Conservation (phyloP, 345 rosid genomes). For the Aquilaria sinensis region DNA sequence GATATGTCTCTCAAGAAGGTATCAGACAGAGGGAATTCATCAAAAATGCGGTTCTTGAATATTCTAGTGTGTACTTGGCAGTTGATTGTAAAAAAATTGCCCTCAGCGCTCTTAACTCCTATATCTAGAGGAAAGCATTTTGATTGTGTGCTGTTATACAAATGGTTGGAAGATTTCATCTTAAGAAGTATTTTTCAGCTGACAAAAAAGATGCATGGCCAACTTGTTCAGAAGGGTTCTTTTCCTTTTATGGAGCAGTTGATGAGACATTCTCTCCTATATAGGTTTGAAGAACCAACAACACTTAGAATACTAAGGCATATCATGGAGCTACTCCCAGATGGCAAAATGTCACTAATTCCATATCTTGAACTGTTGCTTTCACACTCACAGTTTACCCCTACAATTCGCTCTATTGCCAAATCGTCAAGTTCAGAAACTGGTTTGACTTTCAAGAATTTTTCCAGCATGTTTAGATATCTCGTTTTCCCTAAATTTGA, state of each 20-base stretch:
- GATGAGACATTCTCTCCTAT: constrained; percentile 56
- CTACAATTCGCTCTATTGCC: constrained; percentile 40
- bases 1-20: constrained; percentile 21
- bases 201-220: constrained; percentile 36
- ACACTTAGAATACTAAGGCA: constrained; percentile 49
- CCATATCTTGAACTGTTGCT: constrained; percentile 63
- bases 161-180: constrained; percentile 58
- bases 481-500: constrained; percentile 28
- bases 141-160: constrained; percentile 38
- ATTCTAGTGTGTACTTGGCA: constrained; percentile 61
- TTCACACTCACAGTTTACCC: constrained; percentile 77
- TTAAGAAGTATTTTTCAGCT: constrained; percentile 55
- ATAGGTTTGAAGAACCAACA: constrained; percentile 66
- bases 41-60: constrained; percentile 42
- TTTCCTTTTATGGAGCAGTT: constrained; percentile 69
- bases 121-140: constrained; percentile 22
- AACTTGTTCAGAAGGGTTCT: constrained; percentile 44
- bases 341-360: constrained; percentile 44
- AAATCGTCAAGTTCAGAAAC: constrained; percentile 29
- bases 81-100: constrained; percentile 47
- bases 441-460: constrained; percentile 55
- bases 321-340: constrained; percentile 43
- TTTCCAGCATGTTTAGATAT: constrained; percentile 69
- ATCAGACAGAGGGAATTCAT: constrained; percentile 26
- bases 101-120: constrained; percentile 22